Evolutionary conservation across 1,139 yeast species (phyloP).

Genomic region (Meyerozyma athensensis): DNA sequence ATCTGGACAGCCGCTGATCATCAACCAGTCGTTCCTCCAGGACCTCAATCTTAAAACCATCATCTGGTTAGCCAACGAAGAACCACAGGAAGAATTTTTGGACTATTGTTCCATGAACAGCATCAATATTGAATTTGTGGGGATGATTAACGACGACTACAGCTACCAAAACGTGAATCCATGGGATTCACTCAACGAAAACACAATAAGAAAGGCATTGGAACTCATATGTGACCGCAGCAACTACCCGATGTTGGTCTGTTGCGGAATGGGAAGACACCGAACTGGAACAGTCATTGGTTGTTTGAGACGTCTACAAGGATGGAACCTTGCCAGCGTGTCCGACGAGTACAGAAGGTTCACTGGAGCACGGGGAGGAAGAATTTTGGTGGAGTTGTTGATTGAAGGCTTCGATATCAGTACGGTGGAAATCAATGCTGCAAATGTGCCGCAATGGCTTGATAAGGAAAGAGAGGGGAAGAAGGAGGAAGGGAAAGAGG

Average conservation of each 20-base stretch:
- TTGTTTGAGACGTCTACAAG: constrained; percentile 82
- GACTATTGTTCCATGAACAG: constrained; percentile 73
- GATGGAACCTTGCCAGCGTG: constrained; percentile 93
- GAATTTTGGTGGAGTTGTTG: constrained; percentile 83
- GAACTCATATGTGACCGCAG: constrained; percentile 65
- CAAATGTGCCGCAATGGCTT: constrained; percentile 45
- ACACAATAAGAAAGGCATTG: constrained; percentile 72
- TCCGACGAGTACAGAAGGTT: constrained; percentile 92
- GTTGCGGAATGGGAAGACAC: constrained; percentile 98
- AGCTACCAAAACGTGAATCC: constrained; percentile 50
- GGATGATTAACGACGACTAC: constrained; percentile 54
- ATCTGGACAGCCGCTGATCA: constrained; percentile 95
- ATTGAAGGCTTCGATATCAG: constrained; percentile 77
- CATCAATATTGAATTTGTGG: constrained; percentile 61
- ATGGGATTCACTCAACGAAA: constrained; percentile 94
- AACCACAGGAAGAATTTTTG: constrained; percentile 82
- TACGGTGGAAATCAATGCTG: constrained; percentile 46
- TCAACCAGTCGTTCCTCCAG: constrained; percentile 78
- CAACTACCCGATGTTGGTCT: constrained; percentile 81
- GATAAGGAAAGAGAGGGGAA: neutral
- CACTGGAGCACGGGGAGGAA: constrained; percentile 88
- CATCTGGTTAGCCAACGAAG: constrained; percentile 93
- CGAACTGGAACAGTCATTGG: constrained; percentile 96
- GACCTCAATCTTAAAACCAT: constrained; percentile 74
- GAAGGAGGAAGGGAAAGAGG: neutral